Percentiles rank a stretch among this genome's conserved stretches.
phyloP scores from a whole-genome alignment of 2,329 filamentous ascomycete genomes.

The Ophiostoma montium region DNA sequence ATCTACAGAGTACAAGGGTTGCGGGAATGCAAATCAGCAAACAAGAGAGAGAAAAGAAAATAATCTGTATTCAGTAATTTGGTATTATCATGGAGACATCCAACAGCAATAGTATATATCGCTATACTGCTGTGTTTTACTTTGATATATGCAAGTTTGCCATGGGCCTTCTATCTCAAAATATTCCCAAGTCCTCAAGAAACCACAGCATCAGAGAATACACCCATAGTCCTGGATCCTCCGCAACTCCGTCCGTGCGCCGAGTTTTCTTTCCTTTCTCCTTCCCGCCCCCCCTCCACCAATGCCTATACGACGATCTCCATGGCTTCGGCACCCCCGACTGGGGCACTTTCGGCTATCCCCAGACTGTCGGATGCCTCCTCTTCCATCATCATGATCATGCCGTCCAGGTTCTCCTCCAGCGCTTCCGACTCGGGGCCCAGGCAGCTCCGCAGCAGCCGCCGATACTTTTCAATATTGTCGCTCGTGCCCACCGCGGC shows the following conservation, averaged over 20 bases:
- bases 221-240: too few relatives aligned
- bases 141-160: too few relatives aligned
- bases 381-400: constrained; percentile 51
- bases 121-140: not conserved
- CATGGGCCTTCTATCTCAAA: too few relatives aligned
- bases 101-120: too few relatives aligned
- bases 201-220: too few relatives aligned
- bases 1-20: too few relatives aligned
- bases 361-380: constrained; percentile 31
- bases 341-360: not conserved
- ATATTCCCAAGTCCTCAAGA: too few relatives aligned
- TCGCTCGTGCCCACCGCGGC: constrained; percentile 57
- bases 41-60: not conserved
- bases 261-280: too few relatives aligned
- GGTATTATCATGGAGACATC: too few relatives aligned
- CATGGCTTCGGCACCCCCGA: constrained; percentile 5
- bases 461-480: constrained; percentile 59
- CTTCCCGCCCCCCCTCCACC: too few relatives aligned
- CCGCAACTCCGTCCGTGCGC: too few relatives aligned
- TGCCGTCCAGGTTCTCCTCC: constrained; percentile 46
- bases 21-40: too few relatives aligned
- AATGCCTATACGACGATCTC: constrained; percentile 8
- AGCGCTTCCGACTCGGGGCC: constrained; percentile 55
- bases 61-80: not conserved
- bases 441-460: constrained; percentile 53